phyloP scores from a whole-genome alignment of 495 filamentous ascomycete genomes.

The Aspergillus saccharolyticus region DNA sequence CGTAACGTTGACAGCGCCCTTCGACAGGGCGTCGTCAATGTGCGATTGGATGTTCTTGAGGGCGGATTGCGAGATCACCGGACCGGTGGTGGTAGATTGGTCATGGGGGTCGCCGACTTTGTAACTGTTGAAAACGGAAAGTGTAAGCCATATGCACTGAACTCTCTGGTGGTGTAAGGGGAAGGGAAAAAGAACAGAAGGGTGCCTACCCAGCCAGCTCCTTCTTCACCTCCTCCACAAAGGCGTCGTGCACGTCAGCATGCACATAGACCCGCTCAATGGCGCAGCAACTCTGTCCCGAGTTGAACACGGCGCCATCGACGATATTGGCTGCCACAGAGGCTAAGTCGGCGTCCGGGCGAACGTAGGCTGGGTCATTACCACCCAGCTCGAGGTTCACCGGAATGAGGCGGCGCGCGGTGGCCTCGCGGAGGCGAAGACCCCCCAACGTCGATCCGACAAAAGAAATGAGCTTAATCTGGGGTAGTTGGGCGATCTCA shows the following conservation, averaged over 20 bases:
- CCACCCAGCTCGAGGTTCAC: conserved; percentile 89
- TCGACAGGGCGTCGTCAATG: conserved; percentile 75
- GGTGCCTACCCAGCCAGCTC: conserved; percentile 53
- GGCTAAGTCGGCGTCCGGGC: conserved; percentile 76
- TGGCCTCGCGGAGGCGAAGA: conserved; percentile 73
- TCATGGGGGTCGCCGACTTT: conserved; percentile 83
- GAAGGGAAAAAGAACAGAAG: no score
- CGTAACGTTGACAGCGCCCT: conserved; percentile 79
- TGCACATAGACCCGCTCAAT: conserved; percentile 92
- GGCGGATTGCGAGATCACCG: conserved; percentile 75
- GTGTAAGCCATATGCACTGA: no score
- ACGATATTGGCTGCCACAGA: conserved; percentile 93
- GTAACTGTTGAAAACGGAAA: conserved; percentile 50
- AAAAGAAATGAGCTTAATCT: conserved; percentile 77
- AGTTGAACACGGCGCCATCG: conserved; percentile 93
- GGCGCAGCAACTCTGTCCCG: conserved; percentile 92
- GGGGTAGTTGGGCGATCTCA: conserved; percentile 65
- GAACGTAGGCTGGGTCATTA: conserved; percentile 88
- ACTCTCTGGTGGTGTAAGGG: no score
- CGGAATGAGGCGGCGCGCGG: conserved; percentile 70
- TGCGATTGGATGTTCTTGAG: conserved; percentile 68
- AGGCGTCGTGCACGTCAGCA: conserved; percentile 74
- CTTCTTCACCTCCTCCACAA: conserved; percentile 68
- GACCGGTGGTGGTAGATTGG: conserved; percentile 74
- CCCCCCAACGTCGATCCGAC: conserved; percentile 89